Base-by-base conservation (phyloP, 306 rosid genomes). In the Purshia tridentata region DNA sequence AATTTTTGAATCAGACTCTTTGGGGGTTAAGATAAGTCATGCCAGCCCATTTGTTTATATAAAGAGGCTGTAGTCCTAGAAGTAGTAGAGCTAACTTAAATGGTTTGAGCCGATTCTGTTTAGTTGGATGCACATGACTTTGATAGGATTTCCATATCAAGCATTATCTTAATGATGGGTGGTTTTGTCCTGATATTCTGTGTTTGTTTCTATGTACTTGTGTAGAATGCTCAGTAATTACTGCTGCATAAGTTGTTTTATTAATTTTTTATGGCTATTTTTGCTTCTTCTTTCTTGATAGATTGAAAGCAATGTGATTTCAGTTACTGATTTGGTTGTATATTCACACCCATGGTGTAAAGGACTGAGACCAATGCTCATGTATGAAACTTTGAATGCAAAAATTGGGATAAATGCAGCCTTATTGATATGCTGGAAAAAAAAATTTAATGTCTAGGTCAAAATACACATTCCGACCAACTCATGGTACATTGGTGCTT, bases 1-100 rank as follows among this genome's bases (percentile, higher is more conserved):
- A 51, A 16, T 12, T 69, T 35, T 69, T 70, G 60, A 22, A 40
- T 67, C 70, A 37, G 59, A 41, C 22, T 56, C n/a, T 52, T 47
- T 44, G 56, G 69, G 69, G 44, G 9, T 10, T 48, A 12, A 62
- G 53, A 51, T 14, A 44, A 44, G 18, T 59, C 13, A 64, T 61
- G 52, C 12, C 41, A 10, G 65, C 6, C 57, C n/a, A 12, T 58
- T 48, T 60, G 7, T 2, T 72, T 58, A 57, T 20, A 57, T 22
- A 65, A 20, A 58, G 5, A 35, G 14, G 14, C 9, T 59, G 37
- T 40, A 2, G 15, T 7, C 16, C 48, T 62, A 62, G 49, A 62
- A 40, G 0, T 18, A 13, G 41, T 39, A 16, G 7, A 62, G 35
- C 35, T 29, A 29, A 29, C 35, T 29, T 29, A 2, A 29, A 29